Evolutionary conservation across 106 monocot genomes (phyloP), one percentile per base, ranked within the genome.

Genomic region (Narthecium ossifragum): DNA sequence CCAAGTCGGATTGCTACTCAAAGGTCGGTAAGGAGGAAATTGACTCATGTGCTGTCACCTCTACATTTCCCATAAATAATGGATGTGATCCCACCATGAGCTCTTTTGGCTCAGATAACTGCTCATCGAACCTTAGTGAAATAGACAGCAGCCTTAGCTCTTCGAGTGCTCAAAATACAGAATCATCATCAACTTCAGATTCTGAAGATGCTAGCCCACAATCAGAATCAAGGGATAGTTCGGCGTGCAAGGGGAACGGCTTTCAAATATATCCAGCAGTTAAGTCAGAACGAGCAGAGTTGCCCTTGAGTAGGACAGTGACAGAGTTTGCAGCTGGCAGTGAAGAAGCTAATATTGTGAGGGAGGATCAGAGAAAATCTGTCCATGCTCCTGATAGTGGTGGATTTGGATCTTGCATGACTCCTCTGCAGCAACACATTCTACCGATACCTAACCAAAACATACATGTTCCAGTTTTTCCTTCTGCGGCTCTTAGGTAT

Each of bases 161-260:
- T 40, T 85, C 71, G 30, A 74, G 82, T 63, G 58, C 48, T 27
- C 81, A 34, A 36, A 85, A 78, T 66, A 27, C 52, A 26, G 93
- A 83, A 33, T 85, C 81, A 53, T 82, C 82, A 1, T 81, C 88
- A 18, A 83, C 73, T 20, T 88, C 84, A 41, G 94, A 94, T 70
- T 94, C 83, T 38, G 94, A 94, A 61, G 90, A 88, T 64, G 62
- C 69, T 34, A 65, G 65, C 64, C 91, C 70, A 48, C 74, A 71
- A 30, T 77, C 24, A 27, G 30, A 21, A 40, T 28, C 46, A 43
- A 31, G 34, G 38, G 18, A 34, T 59, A 29, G 46, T 47, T 47
- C 39, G 22, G 34, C 65, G 48, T 26, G 8, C 20, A 61, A 66
- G 48, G 30, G 38, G 14, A 60, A 51, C 32, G n/a, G n/a, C n/a